Percentiles rank a stretch among this genome's conserved stretches.
Conservation (phyloP, 768 basidiomycete genomes). For the Phylloporus sp. region DNA sequence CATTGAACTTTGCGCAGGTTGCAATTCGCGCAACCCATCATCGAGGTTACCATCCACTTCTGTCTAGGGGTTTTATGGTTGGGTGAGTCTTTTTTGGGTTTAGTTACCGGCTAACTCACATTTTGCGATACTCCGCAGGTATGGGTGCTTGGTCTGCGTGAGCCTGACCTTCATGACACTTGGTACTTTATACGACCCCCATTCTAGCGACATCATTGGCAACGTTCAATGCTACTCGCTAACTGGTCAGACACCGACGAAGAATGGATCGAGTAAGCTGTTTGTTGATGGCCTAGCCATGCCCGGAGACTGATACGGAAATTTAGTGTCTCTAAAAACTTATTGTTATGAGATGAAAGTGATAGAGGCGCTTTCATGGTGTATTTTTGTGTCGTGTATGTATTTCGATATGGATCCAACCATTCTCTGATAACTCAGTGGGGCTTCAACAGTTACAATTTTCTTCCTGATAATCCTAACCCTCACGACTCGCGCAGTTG, state of each 20-base stretch:
- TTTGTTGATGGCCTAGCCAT: background rate
- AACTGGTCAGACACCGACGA: conserved; percentile 43
- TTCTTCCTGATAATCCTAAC: conserved; percentile 55
- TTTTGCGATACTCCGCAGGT: conserved; percentile 39
- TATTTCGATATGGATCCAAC: conserved; percentile 7
- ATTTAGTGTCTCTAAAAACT: conserved; percentile 47
- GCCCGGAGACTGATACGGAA: conserved; percentile 5
- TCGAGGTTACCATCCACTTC: conserved; percentile 55
- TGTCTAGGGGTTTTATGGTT: conserved; percentile 66
- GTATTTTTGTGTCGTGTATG: conserved; percentile 54
- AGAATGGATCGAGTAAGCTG: conserved; percentile 51
- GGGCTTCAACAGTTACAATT: conserved; percentile 33
- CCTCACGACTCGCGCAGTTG: conserved; percentile 43
- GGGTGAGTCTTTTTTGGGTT: conserved; percentile 38
- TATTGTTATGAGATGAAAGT: conserved; percentile 82
- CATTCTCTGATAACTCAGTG: background rate
- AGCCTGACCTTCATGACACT: conserved; percentile 18
- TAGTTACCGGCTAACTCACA: conserved; percentile 1
- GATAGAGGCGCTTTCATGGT: conserved; percentile 77
- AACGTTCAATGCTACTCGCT: conserved; percentile 54
- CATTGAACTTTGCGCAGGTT: conserved; percentile 38
- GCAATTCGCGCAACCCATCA: conserved; percentile 65
- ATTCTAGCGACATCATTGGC: conserved; percentile 65
- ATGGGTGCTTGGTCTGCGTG: conserved; percentile 76
- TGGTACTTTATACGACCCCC: conserved; percentile 2